phyloP scores from a whole-genome alignment of 2,329 filamentous ascomycete genomes.

The Chaetomiaceae sp. region DNA sequence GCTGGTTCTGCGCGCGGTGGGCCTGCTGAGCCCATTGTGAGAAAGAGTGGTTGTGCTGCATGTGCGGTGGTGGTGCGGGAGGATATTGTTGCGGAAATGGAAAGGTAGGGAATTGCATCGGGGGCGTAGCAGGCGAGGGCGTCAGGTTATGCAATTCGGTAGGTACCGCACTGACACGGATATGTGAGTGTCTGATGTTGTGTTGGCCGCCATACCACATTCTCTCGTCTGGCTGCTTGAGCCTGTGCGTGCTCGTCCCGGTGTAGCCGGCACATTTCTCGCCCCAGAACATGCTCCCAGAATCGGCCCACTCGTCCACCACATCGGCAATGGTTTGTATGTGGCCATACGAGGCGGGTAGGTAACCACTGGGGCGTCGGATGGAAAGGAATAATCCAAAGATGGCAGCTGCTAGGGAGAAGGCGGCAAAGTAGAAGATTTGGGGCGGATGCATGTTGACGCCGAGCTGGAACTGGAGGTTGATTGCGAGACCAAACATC shows the following conservation, averaged over 20 bases:
- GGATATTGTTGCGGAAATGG: not conserved
- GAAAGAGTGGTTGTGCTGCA: not conserved
- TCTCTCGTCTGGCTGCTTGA: conserved; percentile 11
- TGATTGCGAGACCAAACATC: conserved; percentile 32
- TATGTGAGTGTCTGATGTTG: not conserved
- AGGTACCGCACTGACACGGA: conserved; percentile 1
- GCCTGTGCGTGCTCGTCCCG: conserved; percentile 20
- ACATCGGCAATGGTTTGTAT: conserved; percentile 33
- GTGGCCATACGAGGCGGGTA: conserved; percentile 32
- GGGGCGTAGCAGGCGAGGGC: not conserved
- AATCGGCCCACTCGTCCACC: conserved; percentile 31
- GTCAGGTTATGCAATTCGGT: conserved; percentile 2
- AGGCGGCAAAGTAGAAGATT: conserved; percentile 30
- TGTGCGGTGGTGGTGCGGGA: not conserved
- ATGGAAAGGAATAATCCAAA: conserved; percentile 28
- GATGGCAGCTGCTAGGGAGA: conserved; percentile 26
- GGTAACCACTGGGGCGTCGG: conserved; percentile 22
- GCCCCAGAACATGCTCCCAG: conserved; percentile 29
- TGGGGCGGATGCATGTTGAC: conserved; percentile 32
- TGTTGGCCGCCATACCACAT: conserved; percentile 20
- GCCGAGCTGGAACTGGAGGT: conserved; percentile 28
- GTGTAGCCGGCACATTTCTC: conserved; percentile 23
- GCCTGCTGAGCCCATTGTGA: conserved; percentile 8
- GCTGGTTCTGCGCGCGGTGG: conserved; percentile 5
- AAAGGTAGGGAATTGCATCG: not conserved